These are phyloP conservation scores for Aaosphaeria pasadenensis DNA, from an alignment of 2,329 filamentous ascomycete species.

Conservation along the genomic window DNA sequence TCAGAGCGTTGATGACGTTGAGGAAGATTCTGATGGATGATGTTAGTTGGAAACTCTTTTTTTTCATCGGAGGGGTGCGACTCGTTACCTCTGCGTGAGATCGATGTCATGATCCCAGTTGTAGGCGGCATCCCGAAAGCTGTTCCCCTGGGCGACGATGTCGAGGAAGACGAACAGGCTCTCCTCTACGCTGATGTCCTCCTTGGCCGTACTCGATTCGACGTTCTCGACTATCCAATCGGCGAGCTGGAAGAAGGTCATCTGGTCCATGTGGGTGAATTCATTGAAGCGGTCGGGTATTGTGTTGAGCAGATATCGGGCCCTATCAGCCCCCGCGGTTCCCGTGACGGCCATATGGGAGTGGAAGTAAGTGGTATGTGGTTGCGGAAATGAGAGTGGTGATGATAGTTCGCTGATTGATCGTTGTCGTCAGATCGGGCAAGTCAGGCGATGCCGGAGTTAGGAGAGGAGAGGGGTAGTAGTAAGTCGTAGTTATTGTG, in stretches of 20 bases:
- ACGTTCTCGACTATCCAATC: slow-evolving; percentile 36
- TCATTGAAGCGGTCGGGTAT: slow-evolving; percentile 36
- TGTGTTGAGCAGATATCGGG: slow-evolving; percentile 30
- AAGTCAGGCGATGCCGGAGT: not conserved
- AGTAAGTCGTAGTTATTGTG: slow-evolving; percentile 1
- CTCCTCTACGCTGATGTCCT: slow-evolving; percentile 35
- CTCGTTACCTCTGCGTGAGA: slow-evolving; percentile 31
- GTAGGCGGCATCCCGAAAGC: slow-evolving; percentile 29
- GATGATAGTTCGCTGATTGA: not conserved
- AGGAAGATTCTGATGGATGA: slow-evolving; percentile 29
- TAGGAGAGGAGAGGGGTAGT: not conserved
- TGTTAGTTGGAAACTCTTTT: too few species aligned
- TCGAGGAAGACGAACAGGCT: slow-evolving; percentile 37
- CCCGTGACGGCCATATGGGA: slow-evolving; percentile 18
- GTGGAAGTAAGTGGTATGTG: not conserved
- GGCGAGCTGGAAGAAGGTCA: slow-evolving; percentile 36
- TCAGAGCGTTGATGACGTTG: slow-evolving; percentile 32
- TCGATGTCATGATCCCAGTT: slow-evolving; percentile 34
- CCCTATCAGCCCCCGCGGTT: slow-evolving; percentile 25
- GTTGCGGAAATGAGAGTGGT: not conserved
- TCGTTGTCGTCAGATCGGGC: not conserved
- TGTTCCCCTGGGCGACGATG: slow-evolving; percentile 35
- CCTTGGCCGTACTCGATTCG: slow-evolving; percentile 22
- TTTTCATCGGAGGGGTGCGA: too few species aligned
- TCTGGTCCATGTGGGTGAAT: slow-evolving; percentile 37